Conservation (phyloP, 306 rosid species). For the Delonix regia region DNA sequence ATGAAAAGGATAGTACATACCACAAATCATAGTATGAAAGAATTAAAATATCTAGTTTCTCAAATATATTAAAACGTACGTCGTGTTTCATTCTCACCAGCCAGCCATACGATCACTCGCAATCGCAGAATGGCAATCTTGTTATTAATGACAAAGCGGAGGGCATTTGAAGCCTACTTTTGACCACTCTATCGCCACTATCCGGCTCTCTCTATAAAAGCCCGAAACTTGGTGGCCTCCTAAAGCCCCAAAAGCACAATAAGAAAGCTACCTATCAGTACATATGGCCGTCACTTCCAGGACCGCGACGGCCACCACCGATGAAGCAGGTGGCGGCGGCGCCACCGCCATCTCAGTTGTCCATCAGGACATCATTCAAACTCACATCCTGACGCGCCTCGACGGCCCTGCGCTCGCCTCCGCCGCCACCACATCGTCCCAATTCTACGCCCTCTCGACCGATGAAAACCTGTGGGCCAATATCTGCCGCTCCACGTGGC, state of each 20-base stretch:
- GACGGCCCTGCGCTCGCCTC: conserved; percentile 82
- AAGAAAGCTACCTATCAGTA: too few relatives aligned
- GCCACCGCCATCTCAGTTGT: conserved; percentile 55
- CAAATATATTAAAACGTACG: too few relatives aligned
- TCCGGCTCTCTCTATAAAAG: not conserved
- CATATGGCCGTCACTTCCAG: too few relatives aligned
- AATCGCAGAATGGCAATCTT: not conserved
- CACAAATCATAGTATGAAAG: too few relatives aligned
- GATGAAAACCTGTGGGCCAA: conserved; percentile 58
- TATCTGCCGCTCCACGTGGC: conserved; percentile 77
- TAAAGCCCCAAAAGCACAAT: not conserved
- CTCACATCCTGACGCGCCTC: conserved; percentile 75
- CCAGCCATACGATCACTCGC: not conserved
- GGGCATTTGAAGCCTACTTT: not conserved
- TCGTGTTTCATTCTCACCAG: too few relatives aligned
- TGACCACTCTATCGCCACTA: not conserved
- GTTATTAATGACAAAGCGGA: not conserved
- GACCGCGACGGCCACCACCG: too few relatives aligned
- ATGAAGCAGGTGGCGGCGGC: too few relatives aligned
- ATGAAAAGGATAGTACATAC: too few relatives aligned
- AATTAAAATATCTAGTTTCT: too few relatives aligned
- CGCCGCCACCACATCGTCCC: conserved; percentile 60
- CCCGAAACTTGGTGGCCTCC: not conserved
- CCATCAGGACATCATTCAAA: conserved; percentile 60
- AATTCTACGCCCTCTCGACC: conserved; percentile 55